Conservation (phyloP, 192 early-diverging fungal genomes). For the Rhizophagus prolifer region DNA sequence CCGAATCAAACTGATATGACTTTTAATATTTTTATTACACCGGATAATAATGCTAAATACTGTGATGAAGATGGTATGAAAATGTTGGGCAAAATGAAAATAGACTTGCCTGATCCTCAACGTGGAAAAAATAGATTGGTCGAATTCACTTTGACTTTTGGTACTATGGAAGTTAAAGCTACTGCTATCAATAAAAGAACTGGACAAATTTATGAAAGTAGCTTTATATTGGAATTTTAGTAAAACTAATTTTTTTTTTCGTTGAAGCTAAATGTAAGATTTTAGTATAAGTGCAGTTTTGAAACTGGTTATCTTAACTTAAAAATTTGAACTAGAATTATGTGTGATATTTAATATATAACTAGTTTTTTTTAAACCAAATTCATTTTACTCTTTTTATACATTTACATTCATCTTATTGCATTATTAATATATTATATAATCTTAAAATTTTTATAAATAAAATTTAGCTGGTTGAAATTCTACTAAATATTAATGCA, state of each 20-base stretch:
- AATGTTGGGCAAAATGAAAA: slow-evolving; percentile 28
- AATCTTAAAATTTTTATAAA: too few species aligned
- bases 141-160: slow-evolving; percentile 28
- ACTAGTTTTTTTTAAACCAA: background rate
- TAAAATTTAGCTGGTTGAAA: too few species aligned
- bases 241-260: background rate
- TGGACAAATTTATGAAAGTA: slow-evolving; percentile 27
- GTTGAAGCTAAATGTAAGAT: too few species aligned
- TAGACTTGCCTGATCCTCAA: slow-evolving; percentile 25
- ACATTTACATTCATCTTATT: background rate
- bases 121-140: slow-evolving; percentile 25
- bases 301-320: background rate
- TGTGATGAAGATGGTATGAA: slow-evolving; percentile 32
- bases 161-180: slow-evolving; percentile 31
- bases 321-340: background rate
- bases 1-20: slow-evolving; percentile 23
- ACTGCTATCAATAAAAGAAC: slow-evolving; percentile 18
- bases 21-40: slow-evolving; percentile 28
- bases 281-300: too few species aligned
- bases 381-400: background rate
- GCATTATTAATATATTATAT: background rate
- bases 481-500: too few species aligned
- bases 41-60: slow-evolving; percentile 20
- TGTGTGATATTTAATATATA: background rate
- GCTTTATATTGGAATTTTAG: slow-evolving; percentile 21